Evolutionary conservation across 2,329 filamentous ascomycete genomes (phyloP).

Genomic region (Fusarium chlamydosporum): DNA sequence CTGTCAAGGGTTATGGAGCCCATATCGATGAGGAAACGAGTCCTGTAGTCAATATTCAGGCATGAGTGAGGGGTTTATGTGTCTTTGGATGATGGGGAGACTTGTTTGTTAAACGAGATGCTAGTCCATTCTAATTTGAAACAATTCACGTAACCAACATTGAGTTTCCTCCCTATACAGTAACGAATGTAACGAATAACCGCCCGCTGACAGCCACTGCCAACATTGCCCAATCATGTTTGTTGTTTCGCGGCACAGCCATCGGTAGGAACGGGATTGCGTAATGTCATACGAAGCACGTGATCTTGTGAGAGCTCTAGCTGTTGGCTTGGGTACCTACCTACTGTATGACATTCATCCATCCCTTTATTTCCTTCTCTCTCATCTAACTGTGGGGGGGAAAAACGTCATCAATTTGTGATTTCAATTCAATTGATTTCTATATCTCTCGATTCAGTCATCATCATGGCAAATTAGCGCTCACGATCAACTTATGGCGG

Average conservation of each 20-base stretch:
- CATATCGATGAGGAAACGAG: constrained; percentile 60
- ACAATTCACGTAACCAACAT: background rate
- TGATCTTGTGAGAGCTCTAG: constrained; percentile 13
- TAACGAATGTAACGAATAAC: background rate
- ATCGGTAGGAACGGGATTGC: constrained; percentile 24
- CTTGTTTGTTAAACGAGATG: no score
- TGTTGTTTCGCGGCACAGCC: background rate
- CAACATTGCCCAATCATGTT: background rate
- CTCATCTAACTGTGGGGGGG: constrained; percentile 1
- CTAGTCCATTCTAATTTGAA: no score
- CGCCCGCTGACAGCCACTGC: background rate
- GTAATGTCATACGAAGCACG: constrained; percentile 38
- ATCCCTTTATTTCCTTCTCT: constrained; percentile 1
- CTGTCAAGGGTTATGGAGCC: constrained; percentile 60
- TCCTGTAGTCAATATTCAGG: constrained; percentile 1
- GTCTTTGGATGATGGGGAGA: background rate
- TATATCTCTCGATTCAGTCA: background rate
- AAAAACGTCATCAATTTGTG: background rate
- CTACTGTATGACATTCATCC: constrained; percentile 6
- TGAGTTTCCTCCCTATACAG: background rate
- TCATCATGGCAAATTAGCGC: constrained; percentile 1
- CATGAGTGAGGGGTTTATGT: background rate
- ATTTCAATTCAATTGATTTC: background rate
- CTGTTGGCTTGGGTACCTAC: background rate
- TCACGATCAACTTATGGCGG: background rate